A percentile compares a stretch with the other conserved stretches of the same genome.
Conservation (phyloP, 441 rosid genomes). For the Gossypium trilobum region DNA sequence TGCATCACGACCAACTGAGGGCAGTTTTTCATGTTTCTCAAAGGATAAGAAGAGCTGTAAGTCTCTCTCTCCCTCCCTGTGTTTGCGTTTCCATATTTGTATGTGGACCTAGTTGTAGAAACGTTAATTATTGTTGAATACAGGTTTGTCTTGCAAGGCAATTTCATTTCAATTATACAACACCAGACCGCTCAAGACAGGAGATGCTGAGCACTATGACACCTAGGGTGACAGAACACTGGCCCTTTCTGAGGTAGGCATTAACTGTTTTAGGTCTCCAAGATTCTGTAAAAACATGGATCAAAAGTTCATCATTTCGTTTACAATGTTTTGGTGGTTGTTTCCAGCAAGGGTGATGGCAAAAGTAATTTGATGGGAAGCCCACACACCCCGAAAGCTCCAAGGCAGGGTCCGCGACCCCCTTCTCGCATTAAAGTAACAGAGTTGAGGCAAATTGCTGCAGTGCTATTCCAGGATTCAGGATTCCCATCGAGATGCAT, state of each 20-base stretch:
- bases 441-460: constrained; percentile 74
- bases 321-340: constrained; percentile 11
- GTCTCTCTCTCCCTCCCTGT: constrained; percentile 14
- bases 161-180: constrained; percentile 72
- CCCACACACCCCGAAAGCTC: constrained; percentile 88
- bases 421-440: constrained; percentile 57
- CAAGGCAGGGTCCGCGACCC: constrained; percentile 81
- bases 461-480: constrained; percentile 82
- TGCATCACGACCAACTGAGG: constrained; percentile 86
- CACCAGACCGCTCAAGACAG: constrained; percentile 83
- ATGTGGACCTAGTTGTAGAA: too few species aligned
- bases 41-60: constrained; percentile 71
- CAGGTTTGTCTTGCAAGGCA: constrained; percentile 43
- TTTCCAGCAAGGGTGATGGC: constrained; percentile 58
- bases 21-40: constrained; percentile 84
- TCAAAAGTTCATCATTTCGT: background rate
- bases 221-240: constrained; percentile 64
- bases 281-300: too few species aligned
- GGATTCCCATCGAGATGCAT: constrained; percentile 62
- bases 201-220: constrained; percentile 64
- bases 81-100: too few species aligned
- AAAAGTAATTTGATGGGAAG: constrained; percentile 33
- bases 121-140: too few species aligned
- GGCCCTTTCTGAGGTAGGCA: constrained; percentile 66
- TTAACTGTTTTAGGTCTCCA: too few species aligned